Conservation (phyloP, 805 yeast species). For the Lachancea quebecensis region DNA sequence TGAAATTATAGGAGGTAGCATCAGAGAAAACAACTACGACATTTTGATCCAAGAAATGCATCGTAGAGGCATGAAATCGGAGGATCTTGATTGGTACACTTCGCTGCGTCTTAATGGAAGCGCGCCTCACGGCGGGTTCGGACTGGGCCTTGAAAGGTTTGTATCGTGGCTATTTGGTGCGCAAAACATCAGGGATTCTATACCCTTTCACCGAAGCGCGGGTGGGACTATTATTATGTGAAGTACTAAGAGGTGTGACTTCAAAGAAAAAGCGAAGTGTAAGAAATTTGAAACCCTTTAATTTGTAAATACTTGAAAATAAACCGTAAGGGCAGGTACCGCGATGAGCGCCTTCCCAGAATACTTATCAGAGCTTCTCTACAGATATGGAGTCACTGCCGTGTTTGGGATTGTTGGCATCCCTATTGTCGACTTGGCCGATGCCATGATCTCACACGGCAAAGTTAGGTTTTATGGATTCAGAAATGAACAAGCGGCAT, state of each 20-base stretch:
- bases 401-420: conserved; percentile 72
- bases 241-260: no score
- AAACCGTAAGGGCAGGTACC: background rate
- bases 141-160: conserved; percentile 87
- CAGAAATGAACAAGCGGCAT: conserved; percentile 68
- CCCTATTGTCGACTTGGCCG: conserved; percentile 67
- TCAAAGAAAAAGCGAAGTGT: no score
- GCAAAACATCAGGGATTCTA: conserved; percentile 78
- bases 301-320: background rate
- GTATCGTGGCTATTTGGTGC: conserved; percentile 64
- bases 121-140: conserved; percentile 95
- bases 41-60: conserved; percentile 44
- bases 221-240: conserved; percentile 33
- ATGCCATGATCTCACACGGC: conserved; percentile 47
- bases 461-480: conserved; percentile 48
- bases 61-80: conserved; percentile 46
- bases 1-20: conserved; percentile 89
- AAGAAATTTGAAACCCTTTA: no score
- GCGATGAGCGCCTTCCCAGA: conserved; percentile 6
- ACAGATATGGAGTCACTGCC: conserved; percentile 44
- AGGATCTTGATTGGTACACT: conserved; percentile 71
- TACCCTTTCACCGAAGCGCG: conserved; percentile 78
- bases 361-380: conserved; percentile 41
- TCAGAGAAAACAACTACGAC: conserved; percentile 67
- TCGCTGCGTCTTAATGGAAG: conserved; percentile 68